Percentiles rank a stretch among this genome's conserved stretches.
phyloP scores from a whole-genome alignment of 2,329 filamentous ascomycete genomes.

The Xylariaceae sp. region DNA sequence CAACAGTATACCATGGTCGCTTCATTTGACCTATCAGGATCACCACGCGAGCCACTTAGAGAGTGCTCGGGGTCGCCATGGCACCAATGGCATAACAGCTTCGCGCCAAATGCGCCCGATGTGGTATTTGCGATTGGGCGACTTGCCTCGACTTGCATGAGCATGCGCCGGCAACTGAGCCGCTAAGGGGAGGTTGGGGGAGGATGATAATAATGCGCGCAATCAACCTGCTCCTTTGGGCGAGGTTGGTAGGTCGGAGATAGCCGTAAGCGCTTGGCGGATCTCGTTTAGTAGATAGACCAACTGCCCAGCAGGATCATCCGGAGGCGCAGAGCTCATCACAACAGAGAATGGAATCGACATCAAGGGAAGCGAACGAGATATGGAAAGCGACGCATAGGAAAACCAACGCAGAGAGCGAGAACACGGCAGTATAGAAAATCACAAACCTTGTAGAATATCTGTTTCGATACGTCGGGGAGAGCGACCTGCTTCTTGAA shows the following conservation, averaged over 20 bases:
- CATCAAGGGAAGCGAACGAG: background rate
- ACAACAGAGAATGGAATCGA: background rate
- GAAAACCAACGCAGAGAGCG: background rate
- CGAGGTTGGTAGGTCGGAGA: slow-evolving; percentile 1
- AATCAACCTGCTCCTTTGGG: slow-evolving; percentile 1
- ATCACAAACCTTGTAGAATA: slow-evolving; percentile 83
- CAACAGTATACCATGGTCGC: slow-evolving; percentile 1
- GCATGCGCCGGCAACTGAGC: background rate
- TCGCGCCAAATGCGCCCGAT: slow-evolving; percentile 1
- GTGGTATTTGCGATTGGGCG: slow-evolving; percentile 1
- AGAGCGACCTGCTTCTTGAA: slow-evolving; percentile 81
- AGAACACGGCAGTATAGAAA: slow-evolving; percentile 10
- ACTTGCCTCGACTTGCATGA: slow-evolving; percentile 5
- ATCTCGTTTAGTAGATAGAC: slow-evolving; percentile 1
- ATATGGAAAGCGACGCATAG: slow-evolving; percentile 10
- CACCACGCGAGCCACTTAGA: slow-evolving; percentile 12
- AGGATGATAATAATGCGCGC: background rate
- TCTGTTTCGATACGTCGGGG: slow-evolving; percentile 60
- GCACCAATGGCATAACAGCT: slow-evolving; percentile 17
- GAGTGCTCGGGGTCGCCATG: slow-evolving; percentile 3
- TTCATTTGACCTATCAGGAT: slow-evolving; percentile 29
- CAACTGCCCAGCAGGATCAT: background rate
- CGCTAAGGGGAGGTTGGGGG: background rate
- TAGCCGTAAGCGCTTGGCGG: slow-evolving; percentile 4
- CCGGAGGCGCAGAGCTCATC: background rate